Evolutionary conservation across 768 basidiomycete species (phyloP).

Genomic region (Holtermanniella nyarrowii): DNA sequence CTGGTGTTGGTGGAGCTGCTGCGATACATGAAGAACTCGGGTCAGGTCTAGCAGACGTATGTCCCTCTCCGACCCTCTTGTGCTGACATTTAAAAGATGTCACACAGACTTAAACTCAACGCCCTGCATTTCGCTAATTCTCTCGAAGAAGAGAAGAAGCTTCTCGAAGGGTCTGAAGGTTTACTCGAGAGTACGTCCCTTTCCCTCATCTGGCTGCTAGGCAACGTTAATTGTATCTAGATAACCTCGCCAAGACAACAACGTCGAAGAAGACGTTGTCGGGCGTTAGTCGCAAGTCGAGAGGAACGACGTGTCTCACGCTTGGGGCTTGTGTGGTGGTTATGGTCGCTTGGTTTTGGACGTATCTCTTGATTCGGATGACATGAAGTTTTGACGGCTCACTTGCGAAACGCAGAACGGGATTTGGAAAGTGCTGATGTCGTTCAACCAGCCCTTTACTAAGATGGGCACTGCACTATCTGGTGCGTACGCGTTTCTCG

Average conservation of each 20-base stretch:
- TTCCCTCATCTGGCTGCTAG: conserved; percentile 26
- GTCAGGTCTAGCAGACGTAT: conserved; percentile 35
- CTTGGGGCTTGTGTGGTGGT: conserved; percentile 58
- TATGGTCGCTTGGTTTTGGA: conserved; percentile 49
- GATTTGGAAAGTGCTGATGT: no score
- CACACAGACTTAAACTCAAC: conserved; percentile 72
- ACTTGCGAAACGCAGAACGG: no score
- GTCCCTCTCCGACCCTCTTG: conserved; percentile 1
- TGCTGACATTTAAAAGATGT: conserved; percentile 52
- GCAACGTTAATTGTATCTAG: conserved; percentile 41
- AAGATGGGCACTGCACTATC: no score
- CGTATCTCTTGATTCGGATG: conserved; percentile 39
- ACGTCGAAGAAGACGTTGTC: conserved; percentile 48
- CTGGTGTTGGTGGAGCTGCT: conserved; percentile 18
- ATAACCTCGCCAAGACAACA: conserved; percentile 32
- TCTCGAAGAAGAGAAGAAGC: conserved; percentile 61
- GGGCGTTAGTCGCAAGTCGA: conserved; percentile 55
- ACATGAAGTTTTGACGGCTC: no score
- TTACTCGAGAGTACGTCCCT: conserved; percentile 61
- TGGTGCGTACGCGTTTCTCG: no score
- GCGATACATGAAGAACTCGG: conserved; percentile 38
- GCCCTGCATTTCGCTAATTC: conserved; percentile 64
- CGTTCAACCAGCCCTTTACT: no score
- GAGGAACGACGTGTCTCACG: conserved; percentile 63
- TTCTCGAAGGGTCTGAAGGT: conserved; percentile 57